Conservation (phyloP, 768 basidiomycete genomes). For the Hypsizygus marmoreus region DNA sequence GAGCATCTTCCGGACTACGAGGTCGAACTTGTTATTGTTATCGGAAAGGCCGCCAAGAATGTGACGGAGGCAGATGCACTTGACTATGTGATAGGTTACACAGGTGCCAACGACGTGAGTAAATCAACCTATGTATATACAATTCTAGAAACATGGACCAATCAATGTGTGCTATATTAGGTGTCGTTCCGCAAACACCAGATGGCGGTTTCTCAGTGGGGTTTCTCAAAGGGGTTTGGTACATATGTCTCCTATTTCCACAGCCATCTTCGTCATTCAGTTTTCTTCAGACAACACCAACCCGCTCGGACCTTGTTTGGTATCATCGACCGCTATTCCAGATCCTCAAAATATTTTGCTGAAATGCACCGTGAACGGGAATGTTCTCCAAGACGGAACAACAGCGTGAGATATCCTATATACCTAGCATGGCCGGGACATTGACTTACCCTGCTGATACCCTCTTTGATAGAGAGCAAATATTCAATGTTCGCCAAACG, state of each 20-base stretch:
- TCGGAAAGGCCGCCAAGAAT: slow-evolving; percentile 79
- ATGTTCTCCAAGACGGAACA: slow-evolving; percentile 71
- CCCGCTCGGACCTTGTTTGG: slow-evolving; percentile 82
- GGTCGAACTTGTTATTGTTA: slow-evolving; percentile 78
- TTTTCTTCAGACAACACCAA: slow-evolving; percentile 55
- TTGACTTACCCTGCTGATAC: not conserved
- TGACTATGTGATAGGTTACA: slow-evolving; percentile 85
- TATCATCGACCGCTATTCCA: slow-evolving; percentile 61
- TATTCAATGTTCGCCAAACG: slow-evolving; percentile 78
- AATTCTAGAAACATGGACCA: not conserved
- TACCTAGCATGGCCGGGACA: not conserved
- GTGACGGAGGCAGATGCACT: slow-evolving; percentile 80
- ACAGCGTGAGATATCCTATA: slow-evolving; percentile 58
- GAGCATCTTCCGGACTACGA: slow-evolving; percentile 82
- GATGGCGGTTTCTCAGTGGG: slow-evolving; percentile 81
- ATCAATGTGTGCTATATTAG: slow-evolving; percentile 30
- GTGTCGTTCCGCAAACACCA: slow-evolving; percentile 86
- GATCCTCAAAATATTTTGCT: slow-evolving; percentile 69
- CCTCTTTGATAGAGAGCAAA: slow-evolving; percentile 59
- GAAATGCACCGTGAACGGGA: slow-evolving; percentile 66
- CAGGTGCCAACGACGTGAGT: slow-evolving; percentile 73
- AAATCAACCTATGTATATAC: slow-evolving; percentile 6
- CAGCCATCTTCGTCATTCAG: not conserved
- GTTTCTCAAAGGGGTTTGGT: slow-evolving; percentile 88
- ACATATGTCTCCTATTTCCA: slow-evolving; percentile 15